phyloP scores from a whole-genome alignment of 1,139 yeast genomes.

The Suhomyces maxii region DNA sequence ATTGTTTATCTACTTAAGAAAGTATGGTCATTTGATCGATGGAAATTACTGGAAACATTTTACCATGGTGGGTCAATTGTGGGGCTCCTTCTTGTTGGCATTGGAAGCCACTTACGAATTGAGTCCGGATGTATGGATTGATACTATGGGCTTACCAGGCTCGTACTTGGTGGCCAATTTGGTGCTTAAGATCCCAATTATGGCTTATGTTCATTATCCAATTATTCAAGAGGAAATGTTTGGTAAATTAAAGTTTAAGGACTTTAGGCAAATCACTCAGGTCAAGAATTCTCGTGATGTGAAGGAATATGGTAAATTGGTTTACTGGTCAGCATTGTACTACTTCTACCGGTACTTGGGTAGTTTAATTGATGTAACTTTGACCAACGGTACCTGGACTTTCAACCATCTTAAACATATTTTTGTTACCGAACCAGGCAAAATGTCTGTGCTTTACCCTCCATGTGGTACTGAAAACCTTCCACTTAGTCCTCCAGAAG shows the following conservation, averaged over 20 bases:
- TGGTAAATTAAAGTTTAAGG: slow-evolving; percentile 48
- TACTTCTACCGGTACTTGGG: slow-evolving; percentile 68
- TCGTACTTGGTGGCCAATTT: slow-evolving; percentile 60
- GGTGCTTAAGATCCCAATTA: slow-evolving; percentile 66
- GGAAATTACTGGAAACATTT: slow-evolving; percentile 73
- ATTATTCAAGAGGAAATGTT: slow-evolving; percentile 87
- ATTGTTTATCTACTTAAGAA: slow-evolving; percentile 68
- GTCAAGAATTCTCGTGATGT: slow-evolving; percentile 3
- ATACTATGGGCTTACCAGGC: slow-evolving; percentile 93
- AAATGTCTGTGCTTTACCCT: slow-evolving; percentile 67
- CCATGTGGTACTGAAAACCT: slow-evolving; percentile 75
- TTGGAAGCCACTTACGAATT: slow-evolving; percentile 69
- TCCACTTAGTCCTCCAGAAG: slow-evolving; percentile 10
- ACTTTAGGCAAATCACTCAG: slow-evolving; percentile 9
- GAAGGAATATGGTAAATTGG: slow-evolving; percentile 3
- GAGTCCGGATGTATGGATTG: slow-evolving; percentile 89
- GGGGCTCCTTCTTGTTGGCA: slow-evolving; percentile 71
- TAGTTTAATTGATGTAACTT: slow-evolving; percentile 59
- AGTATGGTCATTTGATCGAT: slow-evolving; percentile 60
- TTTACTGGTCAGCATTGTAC: slow-evolving; percentile 72
- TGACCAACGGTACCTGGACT: slow-evolving; percentile 94
- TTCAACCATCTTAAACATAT: slow-evolving; percentile 63
- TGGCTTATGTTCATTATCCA: slow-evolving; percentile 93
- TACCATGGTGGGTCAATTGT: slow-evolving; percentile 83
- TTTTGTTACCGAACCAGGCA: slow-evolving; percentile 48